A percentile compares a stretch with the other conserved stretches of the same genome.
phyloP scores from a whole-genome alignment of 2,329 filamentous ascomycete species.

The Aspergillus glaucus region DNA sequence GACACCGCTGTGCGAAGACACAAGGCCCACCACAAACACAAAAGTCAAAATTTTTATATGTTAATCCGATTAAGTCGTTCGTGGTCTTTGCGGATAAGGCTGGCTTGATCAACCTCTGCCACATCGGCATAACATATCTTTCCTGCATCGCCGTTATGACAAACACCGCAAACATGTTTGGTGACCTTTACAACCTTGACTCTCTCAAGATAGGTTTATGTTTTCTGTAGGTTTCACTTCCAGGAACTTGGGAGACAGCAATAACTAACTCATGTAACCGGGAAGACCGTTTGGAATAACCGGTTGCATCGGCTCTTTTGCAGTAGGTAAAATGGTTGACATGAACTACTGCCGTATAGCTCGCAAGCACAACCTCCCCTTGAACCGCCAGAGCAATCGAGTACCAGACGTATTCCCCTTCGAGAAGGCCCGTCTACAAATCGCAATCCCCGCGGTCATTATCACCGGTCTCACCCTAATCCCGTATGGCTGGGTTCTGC shows the following conservation, averaged over 20 bases:
- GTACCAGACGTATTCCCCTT: slow-evolving; percentile 42
- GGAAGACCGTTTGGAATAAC: slow-evolving; percentile 15
- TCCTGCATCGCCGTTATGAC: slow-evolving; percentile 36
- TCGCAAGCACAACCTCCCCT: slow-evolving; percentile 6
- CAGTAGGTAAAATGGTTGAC: slow-evolving; percentile 20
- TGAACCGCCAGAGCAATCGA: slow-evolving; percentile 29
- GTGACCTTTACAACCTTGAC: slow-evolving; percentile 29
- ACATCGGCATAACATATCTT: slow-evolving; percentile 29
- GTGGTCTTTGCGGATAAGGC: slow-evolving; percentile 36
- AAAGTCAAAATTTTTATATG: slow-evolving; percentile 33
- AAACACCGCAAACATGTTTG: slow-evolving; percentile 34
- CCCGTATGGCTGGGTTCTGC: slow-evolving; percentile 28
- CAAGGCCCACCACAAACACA: slow-evolving; percentile 2
- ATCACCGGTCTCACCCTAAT: slow-evolving; percentile 20
- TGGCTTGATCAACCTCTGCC: slow-evolving; percentile 27
- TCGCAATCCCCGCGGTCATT: slow-evolving; percentile 18
- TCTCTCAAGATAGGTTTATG: slow-evolving; percentile 20
- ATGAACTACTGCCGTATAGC: slow-evolving; percentile 17
- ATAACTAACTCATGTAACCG: neutral
- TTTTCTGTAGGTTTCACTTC: slow-evolving; percentile 14
- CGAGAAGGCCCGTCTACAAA: slow-evolving; percentile 23
- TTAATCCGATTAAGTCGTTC: slow-evolving; percentile 41
- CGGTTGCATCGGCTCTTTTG: slow-evolving; percentile 16
- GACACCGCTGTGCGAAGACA: slow-evolving; percentile 1
- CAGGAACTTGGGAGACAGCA: neutral